Base-by-base conservation (phyloP, 805 yeast species). In the Naumovozyma castellii region DNA sequence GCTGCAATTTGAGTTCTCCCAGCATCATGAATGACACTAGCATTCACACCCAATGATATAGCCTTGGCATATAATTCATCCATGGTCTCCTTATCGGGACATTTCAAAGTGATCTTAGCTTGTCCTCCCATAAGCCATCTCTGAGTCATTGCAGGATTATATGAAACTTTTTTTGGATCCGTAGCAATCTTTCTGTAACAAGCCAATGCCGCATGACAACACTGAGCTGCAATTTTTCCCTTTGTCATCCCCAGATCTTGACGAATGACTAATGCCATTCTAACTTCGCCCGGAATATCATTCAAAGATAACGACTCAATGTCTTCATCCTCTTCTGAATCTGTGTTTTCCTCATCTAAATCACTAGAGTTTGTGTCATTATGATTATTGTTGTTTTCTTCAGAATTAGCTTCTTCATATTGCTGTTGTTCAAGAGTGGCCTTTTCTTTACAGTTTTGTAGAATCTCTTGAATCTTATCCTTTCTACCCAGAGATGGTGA, bases 221-320 rank as follows among this genome's bases (percentile, higher is more conserved):
- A 90, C 57, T 92, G 99, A 4, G 98, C 98, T 3, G 97, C 97
- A 2, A 84, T 80, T 57, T 92, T 92, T 17, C 99, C 99, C 62
- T 85, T 86, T 25, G 82, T 78, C 97, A 92, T 92, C 33, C 77
- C 80, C 44, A 92, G 66, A 58, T 92, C 98, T 20, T 80, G 83
- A 44, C 98, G 76, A 3, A 92, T 86, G 3, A 87, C 77, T 18
- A 92, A 66, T 0, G 92, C 87, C 95, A 90, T 82, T 52, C 83
- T 67, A 10, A 81, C 84, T 57, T 83, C 92, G 1, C 92, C 94
- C 1, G 83, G 83, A 2, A 82, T 63, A 14, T 73, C 77, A 50
- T 81, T 81, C 46, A 84, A 62, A 1, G 73, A 61, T 0, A 66
- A 61, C 0, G 86, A 78, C 47, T 82, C 75, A 36, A 81, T 68